phyloP scores from a whole-genome alignment of 805 yeast genomes.

The Hanseniaspora nectarophila region DNA sequence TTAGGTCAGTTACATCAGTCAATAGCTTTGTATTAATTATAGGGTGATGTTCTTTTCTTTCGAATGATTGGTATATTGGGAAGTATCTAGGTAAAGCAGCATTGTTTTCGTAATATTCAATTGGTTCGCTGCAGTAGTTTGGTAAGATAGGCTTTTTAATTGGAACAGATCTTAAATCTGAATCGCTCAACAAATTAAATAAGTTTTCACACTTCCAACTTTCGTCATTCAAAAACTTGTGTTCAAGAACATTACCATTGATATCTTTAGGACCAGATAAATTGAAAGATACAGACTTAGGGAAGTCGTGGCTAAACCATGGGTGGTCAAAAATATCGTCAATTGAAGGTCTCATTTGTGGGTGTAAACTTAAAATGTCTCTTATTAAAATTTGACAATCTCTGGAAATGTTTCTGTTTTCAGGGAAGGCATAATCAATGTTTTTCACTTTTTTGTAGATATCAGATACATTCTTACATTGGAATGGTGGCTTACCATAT shows the following conservation, averaged over 20 bases:
- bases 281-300: conserved; percentile 34
- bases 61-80: background rate
- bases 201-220: conserved; percentile 8
- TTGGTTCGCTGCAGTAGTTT: background rate
- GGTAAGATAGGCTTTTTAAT: background rate
- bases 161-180: background rate
- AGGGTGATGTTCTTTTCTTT: background rate
- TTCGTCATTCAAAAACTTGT: conserved; percentile 31
- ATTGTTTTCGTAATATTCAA: background rate
- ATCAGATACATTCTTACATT: conserved; percentile 82
- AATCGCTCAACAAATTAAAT: background rate
- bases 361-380: conserved; percentile 65
- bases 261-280: conserved; percentile 27
- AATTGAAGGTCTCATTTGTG: conserved; percentile 67
- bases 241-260: conserved; percentile 49
- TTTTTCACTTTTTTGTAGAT: conserved; percentile 85
- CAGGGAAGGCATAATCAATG: conserved; percentile 71
- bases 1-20: background rate
- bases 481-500: conserved; percentile 94
- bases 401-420: conserved; percentile 47
- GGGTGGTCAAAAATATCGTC: conserved; percentile 67
- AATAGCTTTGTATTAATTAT: background rate
- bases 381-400: conserved; percentile 64
- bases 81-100: conserved; percentile 11
- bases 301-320: conserved; percentile 84